phyloP scores from a whole-genome alignment of 2,329 filamentous ascomycete species.

The Macrophomina tecta region DNA sequence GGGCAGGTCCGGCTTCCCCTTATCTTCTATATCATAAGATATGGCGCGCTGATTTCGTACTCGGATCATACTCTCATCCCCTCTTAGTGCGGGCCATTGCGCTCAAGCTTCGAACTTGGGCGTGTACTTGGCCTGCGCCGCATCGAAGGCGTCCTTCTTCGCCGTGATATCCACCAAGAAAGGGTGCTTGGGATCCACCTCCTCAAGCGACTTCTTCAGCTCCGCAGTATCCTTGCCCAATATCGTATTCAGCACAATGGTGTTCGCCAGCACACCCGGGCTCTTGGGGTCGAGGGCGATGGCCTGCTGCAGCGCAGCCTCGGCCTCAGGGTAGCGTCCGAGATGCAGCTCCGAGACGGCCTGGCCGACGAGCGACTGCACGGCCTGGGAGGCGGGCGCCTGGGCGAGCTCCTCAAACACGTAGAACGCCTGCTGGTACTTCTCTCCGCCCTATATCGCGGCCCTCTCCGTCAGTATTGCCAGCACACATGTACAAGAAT shows the following conservation, averaged over 20 bases:
- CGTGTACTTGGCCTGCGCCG: slow-evolving; percentile 83
- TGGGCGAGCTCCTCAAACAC: slow-evolving; percentile 96
- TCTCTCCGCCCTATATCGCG: slow-evolving; percentile 79
- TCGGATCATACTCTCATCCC: slow-evolving; percentile 1
- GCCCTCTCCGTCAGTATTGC: neutral
- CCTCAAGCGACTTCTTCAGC: slow-evolving; percentile 58
- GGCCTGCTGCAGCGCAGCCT: slow-evolving; percentile 83
- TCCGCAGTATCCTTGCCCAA: slow-evolving; percentile 73
- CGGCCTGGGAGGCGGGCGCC: slow-evolving; percentile 78
- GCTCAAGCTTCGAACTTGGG: slow-evolving; percentile 69
- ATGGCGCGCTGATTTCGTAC: neutral
- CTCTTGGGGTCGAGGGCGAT: slow-evolving; percentile 74
- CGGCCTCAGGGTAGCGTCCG: slow-evolving; percentile 85
- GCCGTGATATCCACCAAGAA: slow-evolving; percentile 77
- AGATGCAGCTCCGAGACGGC: slow-evolving; percentile 91
- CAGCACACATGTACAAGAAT: too few relatives aligned
- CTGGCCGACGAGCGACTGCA: slow-evolving; percentile 80
- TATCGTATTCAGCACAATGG: slow-evolving; percentile 78
- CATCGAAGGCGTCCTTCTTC: slow-evolving; percentile 88
- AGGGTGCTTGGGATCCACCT: slow-evolving; percentile 69
- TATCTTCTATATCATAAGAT: slow-evolving; percentile 10
- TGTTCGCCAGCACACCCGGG: slow-evolving; percentile 79
- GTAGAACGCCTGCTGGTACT: slow-evolving; percentile 96
- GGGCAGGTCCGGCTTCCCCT: slow-evolving; percentile 4
- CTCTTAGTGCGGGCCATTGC: neutral